Evolutionary conservation across 2,329 filamentous ascomycete genomes (phyloP), one percentile per base, ranked within the genome.

Genomic region (Chalaropsis ovoidea): DNA sequence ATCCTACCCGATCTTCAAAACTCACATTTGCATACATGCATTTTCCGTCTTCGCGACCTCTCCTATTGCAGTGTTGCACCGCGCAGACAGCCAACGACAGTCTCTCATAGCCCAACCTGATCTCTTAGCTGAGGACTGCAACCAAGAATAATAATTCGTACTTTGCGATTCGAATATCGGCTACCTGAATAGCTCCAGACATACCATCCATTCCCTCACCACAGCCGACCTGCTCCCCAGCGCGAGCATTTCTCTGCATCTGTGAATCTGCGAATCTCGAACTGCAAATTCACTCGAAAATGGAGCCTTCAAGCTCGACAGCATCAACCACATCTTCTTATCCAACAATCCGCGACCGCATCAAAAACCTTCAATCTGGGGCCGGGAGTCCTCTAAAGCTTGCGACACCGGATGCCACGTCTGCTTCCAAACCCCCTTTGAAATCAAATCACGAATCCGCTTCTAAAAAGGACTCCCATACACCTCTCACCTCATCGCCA

Each of bases 41-140:
- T 39, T 39, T 10, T 7, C 8, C 35, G 35, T 39, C 35, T 39
- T 39, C 5, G 1, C 8, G 35, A 10, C 35, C 35, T 39, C 35
- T 39, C 8, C 4, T 39, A 6, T 39, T 39, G 35, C 35, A 39
- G 35, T 39, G 5, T 39, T 10, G 4, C 8, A 10, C 35, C 8
- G 35, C 35, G 8, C 35, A 39, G 8, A 39, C 35, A 39, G 35
- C 35, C 35, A 39, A 39, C 35, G 35, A 39, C 31, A 27, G 47
- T 24, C 49, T 66, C 10, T 63, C 65, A 8, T 49, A 63, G 3
- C 42, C 63, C 13, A 49, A 63, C 43, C 31, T 63, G 35, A 39
- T 6, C 45, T 49, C 19, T 22, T 19, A 10, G 4, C 27, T 42
- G 41, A 42, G 35, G 17, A 43, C 35, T 3, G 35, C 35, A 39